Evolutionary conservation across 805 yeast species (phyloP).

Genomic region (Cyberlindnera galapagoensis): DNA sequence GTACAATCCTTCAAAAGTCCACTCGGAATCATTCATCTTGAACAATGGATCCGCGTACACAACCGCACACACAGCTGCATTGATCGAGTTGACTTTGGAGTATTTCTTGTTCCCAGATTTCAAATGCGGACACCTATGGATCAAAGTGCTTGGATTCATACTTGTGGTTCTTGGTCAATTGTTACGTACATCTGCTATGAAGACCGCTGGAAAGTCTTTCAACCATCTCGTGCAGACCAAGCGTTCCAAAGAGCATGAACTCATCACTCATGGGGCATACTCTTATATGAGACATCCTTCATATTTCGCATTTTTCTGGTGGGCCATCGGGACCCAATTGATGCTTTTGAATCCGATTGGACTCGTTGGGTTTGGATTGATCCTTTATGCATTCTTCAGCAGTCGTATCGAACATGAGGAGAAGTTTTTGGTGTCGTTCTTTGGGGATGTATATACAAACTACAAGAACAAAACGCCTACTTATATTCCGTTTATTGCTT

Average conservation of each 20-base stretch:
- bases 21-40: conserved; percentile 62
- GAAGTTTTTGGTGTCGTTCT: conserved; percentile 51
- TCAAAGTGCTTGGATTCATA: conserved; percentile 39
- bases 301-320: conserved; percentile 85
- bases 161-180: conserved; percentile 56
- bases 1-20: conserved; percentile 60
- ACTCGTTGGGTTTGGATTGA: conserved; percentile 42
- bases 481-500: conserved; percentile 45
- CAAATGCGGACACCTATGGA: conserved; percentile 17
- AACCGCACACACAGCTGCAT: conserved; percentile 49
- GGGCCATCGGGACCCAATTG: conserved; percentile 87
- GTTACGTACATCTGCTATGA: conserved; percentile 73
- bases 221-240: conserved; percentile 66
- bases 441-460: conserved; percentile 54
- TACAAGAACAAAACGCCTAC: conserved; percentile 48
- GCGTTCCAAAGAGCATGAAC: conserved; percentile 47
- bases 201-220: conserved; percentile 79
- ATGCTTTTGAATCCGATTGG: conserved; percentile 62
- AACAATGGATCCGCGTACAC: conserved; percentile 57
- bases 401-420: conserved; percentile 72
- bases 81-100: conserved; percentile 44
- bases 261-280: conserved; percentile 76
- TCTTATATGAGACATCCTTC: conserved; percentile 74
- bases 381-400: conserved; percentile 64
- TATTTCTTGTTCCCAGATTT: conserved; percentile 32